Evolutionary conservation across 2,329 filamentous ascomycete species (phyloP).

Genomic region (Paraphaeosphaeria sporulosa): DNA sequence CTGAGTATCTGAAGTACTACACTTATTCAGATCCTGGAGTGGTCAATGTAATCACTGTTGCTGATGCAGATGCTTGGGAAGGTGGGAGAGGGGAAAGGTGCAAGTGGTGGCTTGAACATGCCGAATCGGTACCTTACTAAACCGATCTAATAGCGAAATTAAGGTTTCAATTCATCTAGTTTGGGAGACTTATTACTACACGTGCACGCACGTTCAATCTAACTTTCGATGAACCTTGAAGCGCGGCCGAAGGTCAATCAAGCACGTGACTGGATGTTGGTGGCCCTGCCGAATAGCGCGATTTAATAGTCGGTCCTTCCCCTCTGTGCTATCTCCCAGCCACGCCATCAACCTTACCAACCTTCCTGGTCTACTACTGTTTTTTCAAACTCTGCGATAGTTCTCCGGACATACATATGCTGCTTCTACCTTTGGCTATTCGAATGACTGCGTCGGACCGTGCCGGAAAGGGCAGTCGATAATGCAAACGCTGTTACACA

Average conservation of each 20-base stretch:
- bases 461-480: slow-evolving; percentile 6
- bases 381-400: not conserved
- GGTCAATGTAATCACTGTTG: slow-evolving; percentile 37
- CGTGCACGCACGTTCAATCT: not conserved
- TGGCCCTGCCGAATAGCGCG: too few relatives aligned
- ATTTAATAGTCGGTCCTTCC: not conserved
- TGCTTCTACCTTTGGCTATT: not conserved
- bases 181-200: too few relatives aligned
- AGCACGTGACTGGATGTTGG: not conserved
- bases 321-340: not conserved
- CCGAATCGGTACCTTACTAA: slow-evolving; percentile 34
- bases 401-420: not conserved
- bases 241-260: not conserved
- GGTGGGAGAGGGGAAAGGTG: slow-evolving; percentile 42
- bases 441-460: not conserved
- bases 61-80: slow-evolving; percentile 40
- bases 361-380: not conserved
- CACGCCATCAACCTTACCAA: not conserved
- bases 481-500: not conserved
- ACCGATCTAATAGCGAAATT: not conserved
- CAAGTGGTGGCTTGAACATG: slow-evolving; percentile 39
- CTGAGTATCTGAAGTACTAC: slow-evolving; percentile 37
- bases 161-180: too few relatives aligned
- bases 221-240: too few relatives aligned
- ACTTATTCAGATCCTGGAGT: slow-evolving; percentile 42